phyloP scores from a whole-genome alignment of 2,329 filamentous ascomycete species.

The Cercospora janseana region DNA sequence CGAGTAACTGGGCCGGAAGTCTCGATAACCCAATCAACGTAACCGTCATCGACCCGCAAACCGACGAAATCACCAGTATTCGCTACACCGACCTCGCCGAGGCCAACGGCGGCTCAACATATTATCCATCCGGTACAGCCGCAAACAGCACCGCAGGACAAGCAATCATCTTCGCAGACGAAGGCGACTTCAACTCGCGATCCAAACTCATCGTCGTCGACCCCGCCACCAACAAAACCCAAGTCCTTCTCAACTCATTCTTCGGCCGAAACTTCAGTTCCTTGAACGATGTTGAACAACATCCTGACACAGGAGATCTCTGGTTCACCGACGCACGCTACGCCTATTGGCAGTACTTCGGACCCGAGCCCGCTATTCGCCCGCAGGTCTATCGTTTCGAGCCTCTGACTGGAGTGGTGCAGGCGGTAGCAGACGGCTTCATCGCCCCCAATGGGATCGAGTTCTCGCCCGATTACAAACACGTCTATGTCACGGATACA shows the following conservation, averaged over 20 bases:
- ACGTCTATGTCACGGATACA: slow-evolving; percentile 58
- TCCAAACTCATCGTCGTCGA: slow-evolving; percentile 34
- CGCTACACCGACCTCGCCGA: slow-evolving; percentile 32
- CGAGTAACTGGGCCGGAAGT: slow-evolving; percentile 40
- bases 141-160: slow-evolving; percentile 34
- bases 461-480: slow-evolving; percentile 54
- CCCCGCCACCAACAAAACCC: slow-evolving; percentile 29
- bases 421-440: slow-evolving; percentile 59
- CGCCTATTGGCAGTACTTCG: slow-evolving; percentile 49
- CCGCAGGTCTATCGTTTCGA: slow-evolving; percentile 61
- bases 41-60: slow-evolving; percentile 35
- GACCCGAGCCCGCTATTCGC: slow-evolving; percentile 51
- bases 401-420: slow-evolving; percentile 52
- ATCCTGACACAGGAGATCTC: slow-evolving; percentile 55
- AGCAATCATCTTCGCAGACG: slow-evolving; percentile 37
- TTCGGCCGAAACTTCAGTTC: slow-evolving; percentile 62
- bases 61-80: slow-evolving; percentile 31
- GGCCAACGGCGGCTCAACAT: slow-evolving; percentile 35
- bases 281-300: slow-evolving; percentile 56
- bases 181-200: slow-evolving; percentile 32
- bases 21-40: slow-evolving; percentile 39
- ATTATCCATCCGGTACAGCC: slow-evolving; percentile 35
- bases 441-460: slow-evolving; percentile 57
- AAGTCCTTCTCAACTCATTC: slow-evolving; percentile 56
- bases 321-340: slow-evolving; percentile 64